Percentiles rank a stretch among this genome's conserved stretches.
These are phyloP conservation scores for Cyberlindnera americana DNA, from an alignment of 805 yeast genomes.

Conservation along the genomic window DNA sequence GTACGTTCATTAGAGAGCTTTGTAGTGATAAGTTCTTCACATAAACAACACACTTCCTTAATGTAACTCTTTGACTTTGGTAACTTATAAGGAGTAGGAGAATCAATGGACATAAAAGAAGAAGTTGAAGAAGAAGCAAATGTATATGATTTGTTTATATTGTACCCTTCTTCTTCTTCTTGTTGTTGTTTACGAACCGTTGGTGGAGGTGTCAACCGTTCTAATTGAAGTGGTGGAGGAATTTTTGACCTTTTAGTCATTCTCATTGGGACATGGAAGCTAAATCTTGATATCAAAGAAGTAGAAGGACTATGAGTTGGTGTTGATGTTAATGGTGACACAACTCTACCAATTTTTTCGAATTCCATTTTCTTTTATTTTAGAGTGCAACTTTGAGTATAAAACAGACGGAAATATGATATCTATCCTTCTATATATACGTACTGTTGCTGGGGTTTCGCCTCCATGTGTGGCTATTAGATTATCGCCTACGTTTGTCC, in stretches of 20 bases:
- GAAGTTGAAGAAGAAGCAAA: neutral
- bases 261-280: conserved; percentile 13
- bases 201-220: conserved; percentile 24
- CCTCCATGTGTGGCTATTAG: too few relatives aligned
- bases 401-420: too few relatives aligned
- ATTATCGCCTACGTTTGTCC: too few relatives aligned
- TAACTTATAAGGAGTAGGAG: conserved; percentile 9
- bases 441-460: too few relatives aligned
- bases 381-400: too few relatives aligned
- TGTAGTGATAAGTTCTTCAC: conserved; percentile 40
- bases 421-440: neutral
- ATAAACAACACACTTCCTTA: conserved; percentile 38
- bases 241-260: conserved; percentile 22
- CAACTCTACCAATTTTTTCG: conserved; percentile 8
- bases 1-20: conserved; percentile 41
- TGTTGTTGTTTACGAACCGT: conserved; percentile 10
- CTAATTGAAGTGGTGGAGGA: conserved; percentile 23
- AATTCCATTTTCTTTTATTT: conserved; percentile 6
- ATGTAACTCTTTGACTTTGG: conserved; percentile 17
- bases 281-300: conserved; percentile 6
- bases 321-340: conserved; percentile 8
- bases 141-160: neutral
- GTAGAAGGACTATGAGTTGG: neutral
- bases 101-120: conserved; percentile 1
- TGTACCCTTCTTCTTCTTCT: too few relatives aligned